Evolutionary conservation across 2,329 filamentous ascomycete species (phyloP).

Genomic region (Aspergillus piperis): DNA sequence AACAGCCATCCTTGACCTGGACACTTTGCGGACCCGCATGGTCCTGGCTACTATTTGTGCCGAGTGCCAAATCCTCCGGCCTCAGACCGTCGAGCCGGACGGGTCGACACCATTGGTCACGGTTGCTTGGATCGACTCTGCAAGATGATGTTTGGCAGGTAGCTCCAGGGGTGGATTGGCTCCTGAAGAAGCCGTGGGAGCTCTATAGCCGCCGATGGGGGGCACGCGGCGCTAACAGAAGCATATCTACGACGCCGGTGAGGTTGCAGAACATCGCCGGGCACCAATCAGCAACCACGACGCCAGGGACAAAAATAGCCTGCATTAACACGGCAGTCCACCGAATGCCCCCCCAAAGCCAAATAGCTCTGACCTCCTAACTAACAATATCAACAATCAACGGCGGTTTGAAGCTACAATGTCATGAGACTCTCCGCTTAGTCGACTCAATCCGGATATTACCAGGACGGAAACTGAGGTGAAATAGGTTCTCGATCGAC

Average conservation of each 20-base stretch:
- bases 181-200: conserved; percentile 3
- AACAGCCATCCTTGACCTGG: conserved; percentile 7
- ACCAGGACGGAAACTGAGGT: not conserved
- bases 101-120: conserved; percentile 15
- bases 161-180: conserved; percentile 18
- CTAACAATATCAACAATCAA: no score
- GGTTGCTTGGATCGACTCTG: conserved; percentile 9
- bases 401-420: no score
- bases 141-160: conserved; percentile 8
- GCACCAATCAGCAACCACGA: conserved; percentile 11
- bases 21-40: conserved; percentile 5
- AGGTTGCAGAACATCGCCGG: conserved; percentile 1
- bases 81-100: not conserved
- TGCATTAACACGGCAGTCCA: not conserved
- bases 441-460: no score
- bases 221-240: conserved; percentile 12
- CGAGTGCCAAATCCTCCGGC: conserved; percentile 19
- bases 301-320: conserved; percentile 10
- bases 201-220: conserved; percentile 22
- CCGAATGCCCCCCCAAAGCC: no score
- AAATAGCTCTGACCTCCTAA: no score
- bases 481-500: not conserved
- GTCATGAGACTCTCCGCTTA: no score
- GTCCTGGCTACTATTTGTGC: conserved; percentile 10
- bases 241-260: conserved; percentile 1